These are phyloP conservation scores for Eucalyptus melliodora DNA, from an alignment of 345 rosid species.

Conservation along the genomic window DNA sequence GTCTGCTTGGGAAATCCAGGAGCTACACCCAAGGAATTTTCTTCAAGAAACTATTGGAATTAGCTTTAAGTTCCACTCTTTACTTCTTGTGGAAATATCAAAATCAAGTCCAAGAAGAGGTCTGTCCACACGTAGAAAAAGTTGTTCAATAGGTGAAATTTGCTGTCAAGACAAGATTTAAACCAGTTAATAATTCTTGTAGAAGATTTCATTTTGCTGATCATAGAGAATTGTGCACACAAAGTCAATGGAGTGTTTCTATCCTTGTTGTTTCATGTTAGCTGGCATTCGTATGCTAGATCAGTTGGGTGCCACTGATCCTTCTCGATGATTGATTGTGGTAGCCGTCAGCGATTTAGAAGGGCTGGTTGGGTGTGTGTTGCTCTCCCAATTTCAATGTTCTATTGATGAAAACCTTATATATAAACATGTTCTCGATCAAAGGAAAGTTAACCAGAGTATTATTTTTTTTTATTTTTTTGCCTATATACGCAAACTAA, in stretches of 20 bases:
- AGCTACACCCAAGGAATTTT: neutral
- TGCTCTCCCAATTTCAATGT: neutral
- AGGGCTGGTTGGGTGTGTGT: neutral
- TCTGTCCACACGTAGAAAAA: neutral
- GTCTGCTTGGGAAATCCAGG: neutral
- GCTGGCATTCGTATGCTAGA: neutral
- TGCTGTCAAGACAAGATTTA: neutral
- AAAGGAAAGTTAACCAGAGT: neutral
- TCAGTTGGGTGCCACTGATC: neutral
- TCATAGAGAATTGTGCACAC: neutral
- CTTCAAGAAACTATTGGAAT: neutral
- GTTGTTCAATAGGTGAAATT: neutral
- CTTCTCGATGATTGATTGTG: neutral
- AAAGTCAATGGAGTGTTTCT: neutral
- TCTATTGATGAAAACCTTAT: neutral
- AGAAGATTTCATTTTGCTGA: neutral
- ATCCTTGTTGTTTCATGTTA: neutral
- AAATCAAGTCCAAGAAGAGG: neutral
- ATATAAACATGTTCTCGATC: neutral
- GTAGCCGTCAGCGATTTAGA: neutral
- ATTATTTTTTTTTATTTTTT: neutral
- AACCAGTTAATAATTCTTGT: neutral
- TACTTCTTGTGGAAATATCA: neutral
- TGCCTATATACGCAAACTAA: neutral
- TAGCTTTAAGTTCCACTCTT: neutral